A percentile compares a stretch with the other conserved stretches of the same genome.
Conservation (phyloP, 2,329 filamentous ascomycete genomes). For the Botrytis cinerea region DNA sequence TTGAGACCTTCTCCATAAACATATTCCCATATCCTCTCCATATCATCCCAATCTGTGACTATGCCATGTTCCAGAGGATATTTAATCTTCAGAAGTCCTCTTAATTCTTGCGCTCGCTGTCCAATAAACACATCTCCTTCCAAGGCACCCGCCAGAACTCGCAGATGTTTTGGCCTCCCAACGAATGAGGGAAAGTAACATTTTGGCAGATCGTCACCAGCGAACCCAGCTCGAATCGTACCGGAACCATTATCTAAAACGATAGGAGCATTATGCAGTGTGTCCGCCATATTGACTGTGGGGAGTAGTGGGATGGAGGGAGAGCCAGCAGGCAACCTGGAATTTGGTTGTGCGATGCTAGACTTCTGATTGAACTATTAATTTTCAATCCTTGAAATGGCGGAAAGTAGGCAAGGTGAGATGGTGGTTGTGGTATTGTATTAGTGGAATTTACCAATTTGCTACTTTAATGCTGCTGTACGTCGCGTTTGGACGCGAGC, state of each 20-base stretch:
- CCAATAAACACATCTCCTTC: slow-evolving; percentile 98
- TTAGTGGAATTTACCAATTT: slow-evolving; percentile 7
- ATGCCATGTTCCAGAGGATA: slow-evolving; percentile 97
- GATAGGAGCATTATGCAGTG: slow-evolving; percentile 94
- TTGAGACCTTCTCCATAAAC: slow-evolving; percentile 96
- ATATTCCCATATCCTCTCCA: slow-evolving; percentile 99
- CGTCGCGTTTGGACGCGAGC: slow-evolving; percentile 22
- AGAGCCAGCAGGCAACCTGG: neutral
- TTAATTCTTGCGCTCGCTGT: slow-evolving; percentile 80
- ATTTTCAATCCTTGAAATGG: slow-evolving; percentile 6
- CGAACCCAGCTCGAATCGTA: slow-evolving; percentile 95
- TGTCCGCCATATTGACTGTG: slow-evolving; percentile 56
- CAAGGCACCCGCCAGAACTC: slow-evolving; percentile 92
- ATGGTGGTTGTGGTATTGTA: slow-evolving; percentile 9
- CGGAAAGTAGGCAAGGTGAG: neutral
- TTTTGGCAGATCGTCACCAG: slow-evolving; percentile 92
- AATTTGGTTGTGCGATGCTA: neutral
- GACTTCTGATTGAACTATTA: neutral
- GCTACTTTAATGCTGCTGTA: neutral
- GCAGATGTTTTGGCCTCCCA: slow-evolving; percentile 89
- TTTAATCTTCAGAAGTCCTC: slow-evolving; percentile 90
- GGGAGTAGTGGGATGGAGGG: neutral
- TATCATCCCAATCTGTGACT: slow-evolving; percentile 99
- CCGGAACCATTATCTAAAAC: slow-evolving; percentile 99
- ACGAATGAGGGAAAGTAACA: slow-evolving; percentile 98